Evolutionary conservation across 2,329 filamentous ascomycete genomes (phyloP), one percentile per base, ranked within the genome.

Genomic region (Pyrenochaeta sp.): DNA sequence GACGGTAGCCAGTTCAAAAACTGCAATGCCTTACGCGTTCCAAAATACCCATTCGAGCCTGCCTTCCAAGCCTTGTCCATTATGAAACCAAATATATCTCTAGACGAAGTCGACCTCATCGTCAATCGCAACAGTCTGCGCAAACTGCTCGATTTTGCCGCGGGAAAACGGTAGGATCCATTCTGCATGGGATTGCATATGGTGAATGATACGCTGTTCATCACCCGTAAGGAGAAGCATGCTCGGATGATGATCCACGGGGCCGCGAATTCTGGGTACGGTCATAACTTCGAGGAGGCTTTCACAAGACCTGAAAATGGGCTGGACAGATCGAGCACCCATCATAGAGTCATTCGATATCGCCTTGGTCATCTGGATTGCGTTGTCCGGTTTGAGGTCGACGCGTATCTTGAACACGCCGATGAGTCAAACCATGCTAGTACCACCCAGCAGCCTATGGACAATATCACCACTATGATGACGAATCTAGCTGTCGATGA

Each of bases 161-260:
- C 54, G 9, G 69, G 67, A 8, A 66, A 68, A 13, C 50, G 49
- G 2, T 53, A 46, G 7, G 61, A 74, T 24, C 57, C 54, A n/a
- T 78, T 75, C 51, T 65, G 69, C 25, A 71, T 78, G 47, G 72
- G 74, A 42, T 59, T 76, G 6, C 58, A 75, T 39, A 58, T 78
- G 36, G 59, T 78, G 6, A 59, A 69, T 7, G 60, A 71, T 7
- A 78, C 77, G 10, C 65, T 78, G 2, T 68, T 79, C 43, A 65
- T 79, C 13, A 71, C 59, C 30, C 68, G 74, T 5, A 71, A 69
- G 44, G 73, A 73, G 37, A 48, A 52, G 37, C 63, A 53, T 13
- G 54, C 64, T 27, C 13, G 52, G 58, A 30, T 52, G 37, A 63
- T 67, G 50, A 58, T 67, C 13, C 48, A 62, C 24, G 61, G 64